Base-by-base conservation (phyloP, 805 yeast genomes). In the Candida orba region DNA sequence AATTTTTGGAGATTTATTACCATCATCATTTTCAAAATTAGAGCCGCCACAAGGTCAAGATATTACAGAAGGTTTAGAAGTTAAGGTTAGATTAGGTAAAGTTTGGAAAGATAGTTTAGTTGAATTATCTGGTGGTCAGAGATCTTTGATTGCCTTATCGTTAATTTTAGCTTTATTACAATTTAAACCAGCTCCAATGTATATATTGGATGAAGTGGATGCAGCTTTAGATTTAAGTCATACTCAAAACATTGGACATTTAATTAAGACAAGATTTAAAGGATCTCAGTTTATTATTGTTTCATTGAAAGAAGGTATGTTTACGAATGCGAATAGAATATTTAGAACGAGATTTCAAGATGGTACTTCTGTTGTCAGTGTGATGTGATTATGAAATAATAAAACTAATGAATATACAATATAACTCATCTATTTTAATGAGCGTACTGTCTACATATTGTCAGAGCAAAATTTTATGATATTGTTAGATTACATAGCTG, bases 181-280 rank as follows among this genome's bases (percentile, higher is more conserved):
- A 62, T 91, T 85, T 70, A 87, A 89, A 62, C 99, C 99, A 6
- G 99, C 99, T 2, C 99, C 99, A 8, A 86, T 93, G 95, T 93
- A 93, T 59, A 91, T 93, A 53, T 69, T 93, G 45, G 99, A 93
- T 65, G 99, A 93, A 66, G 97, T 93, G 33, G 99, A 93, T 67
- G 99, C 99, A 1, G 99, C 99, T 1, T 73, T 93, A 51, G 99
- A 93, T 71, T 74, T 91, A 51, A 86, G 95, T 46, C 99, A 93
- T 60, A 93, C 99, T 1, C 98, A 93, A 63, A 93, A 93, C 57
- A 93, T 93, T 57, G 99, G 99, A 4, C 96, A 88, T 58, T 71
- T 93, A 60, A 93, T 93, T 63, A 93, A 91, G 66, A 91, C 97
- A 0, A 71, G 96, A 53, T 93, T 93, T 66, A 84, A 86, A 63